A percentile compares a stretch with the other conserved stretches of the same genome.
phyloP scores from a whole-genome alignment of 441 rosid genomes.

The California macrophylla region DNA sequence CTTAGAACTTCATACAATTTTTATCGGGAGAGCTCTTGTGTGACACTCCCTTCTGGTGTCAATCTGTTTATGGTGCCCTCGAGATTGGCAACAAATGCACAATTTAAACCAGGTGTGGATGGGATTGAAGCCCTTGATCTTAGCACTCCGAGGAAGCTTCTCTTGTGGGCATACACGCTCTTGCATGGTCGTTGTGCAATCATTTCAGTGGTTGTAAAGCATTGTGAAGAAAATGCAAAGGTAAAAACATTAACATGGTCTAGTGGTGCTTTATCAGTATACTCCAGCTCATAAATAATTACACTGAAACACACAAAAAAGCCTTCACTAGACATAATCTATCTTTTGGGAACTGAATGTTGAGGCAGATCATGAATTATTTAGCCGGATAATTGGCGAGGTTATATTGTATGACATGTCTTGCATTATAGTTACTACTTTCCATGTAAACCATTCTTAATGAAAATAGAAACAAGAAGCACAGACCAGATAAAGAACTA shows the following conservation, averaged over 20 bases:
- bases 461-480: no score
- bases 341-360: background rate
- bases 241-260: conserved; percentile 30
- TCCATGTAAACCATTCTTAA: no score
- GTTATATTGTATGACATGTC: no score
- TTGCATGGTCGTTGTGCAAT: conserved; percentile 65
- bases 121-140: conserved; percentile 76
- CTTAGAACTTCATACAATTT: conserved; percentile 72
- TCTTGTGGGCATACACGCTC: conserved; percentile 82
- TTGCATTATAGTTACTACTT: no score
- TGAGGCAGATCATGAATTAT: background rate
- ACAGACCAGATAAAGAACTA: no score
- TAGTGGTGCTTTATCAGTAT: background rate
- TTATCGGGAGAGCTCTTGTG: conserved; percentile 74
- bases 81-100: conserved; percentile 32
- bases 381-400: no score
- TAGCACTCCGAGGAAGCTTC: conserved; percentile 86
- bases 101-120: conserved; percentile 41
- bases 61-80: conserved; percentile 58
- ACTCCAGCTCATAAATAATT: background rate
- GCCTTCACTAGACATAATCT: background rate
- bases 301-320: no score
- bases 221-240: conserved; percentile 88
- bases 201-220: conserved; percentile 65
- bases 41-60: conserved; percentile 52